Evolutionary conservation across 2,329 filamentous ascomycete genomes (phyloP).

Genomic region (Xylaria digitata): DNA sequence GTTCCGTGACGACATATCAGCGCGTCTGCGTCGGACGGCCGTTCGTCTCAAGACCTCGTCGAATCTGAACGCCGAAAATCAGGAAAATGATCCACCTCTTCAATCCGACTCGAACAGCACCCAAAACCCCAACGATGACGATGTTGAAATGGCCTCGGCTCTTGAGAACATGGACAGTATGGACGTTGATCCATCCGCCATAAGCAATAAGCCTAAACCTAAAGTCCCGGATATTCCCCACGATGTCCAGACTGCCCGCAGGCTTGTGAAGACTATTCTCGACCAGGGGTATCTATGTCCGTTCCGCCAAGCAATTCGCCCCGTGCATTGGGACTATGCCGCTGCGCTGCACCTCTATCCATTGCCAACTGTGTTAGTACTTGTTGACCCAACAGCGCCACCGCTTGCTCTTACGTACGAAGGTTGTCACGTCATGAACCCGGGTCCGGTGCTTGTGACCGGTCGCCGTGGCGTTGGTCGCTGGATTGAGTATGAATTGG

Average conservation of each 20-base stretch:
- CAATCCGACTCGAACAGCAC: conserved; percentile 26
- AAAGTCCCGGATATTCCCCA: conserved; percentile 52
- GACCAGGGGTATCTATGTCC: conserved; percentile 91
- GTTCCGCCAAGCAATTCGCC: conserved; percentile 81
- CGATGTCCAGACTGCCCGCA: conserved; percentile 71
- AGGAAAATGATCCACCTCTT: conserved; percentile 23
- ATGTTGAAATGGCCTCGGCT: conserved; percentile 52
- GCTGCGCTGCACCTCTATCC: conserved; percentile 85
- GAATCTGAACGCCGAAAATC: conserved; percentile 42
- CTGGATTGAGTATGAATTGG: conserved; percentile 89
- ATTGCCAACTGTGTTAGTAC: conserved; percentile 82
- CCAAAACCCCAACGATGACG: conserved; percentile 39
- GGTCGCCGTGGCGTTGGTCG: conserved; percentile 75
- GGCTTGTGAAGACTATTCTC: conserved; percentile 89
- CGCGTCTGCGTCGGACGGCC: conserved; percentile 79
- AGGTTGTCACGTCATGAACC: conserved; percentile 96
- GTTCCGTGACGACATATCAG: conserved; percentile 86
- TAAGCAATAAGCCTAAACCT: conserved; percentile 19
- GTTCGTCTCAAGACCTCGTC: conserved; percentile 71
- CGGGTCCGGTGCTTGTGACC: conserved; percentile 78
- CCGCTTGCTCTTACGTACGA: conserved; percentile 92
- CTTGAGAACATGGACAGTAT: conserved; percentile 51
- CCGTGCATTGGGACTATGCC: conserved; percentile 90
- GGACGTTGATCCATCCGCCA: conserved; percentile 55
- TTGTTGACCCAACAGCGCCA: conserved; percentile 84